phyloP scores from a whole-genome alignment of 495 filamentous ascomycete species.

The Aspergillus incahuasiensis region DNA sequence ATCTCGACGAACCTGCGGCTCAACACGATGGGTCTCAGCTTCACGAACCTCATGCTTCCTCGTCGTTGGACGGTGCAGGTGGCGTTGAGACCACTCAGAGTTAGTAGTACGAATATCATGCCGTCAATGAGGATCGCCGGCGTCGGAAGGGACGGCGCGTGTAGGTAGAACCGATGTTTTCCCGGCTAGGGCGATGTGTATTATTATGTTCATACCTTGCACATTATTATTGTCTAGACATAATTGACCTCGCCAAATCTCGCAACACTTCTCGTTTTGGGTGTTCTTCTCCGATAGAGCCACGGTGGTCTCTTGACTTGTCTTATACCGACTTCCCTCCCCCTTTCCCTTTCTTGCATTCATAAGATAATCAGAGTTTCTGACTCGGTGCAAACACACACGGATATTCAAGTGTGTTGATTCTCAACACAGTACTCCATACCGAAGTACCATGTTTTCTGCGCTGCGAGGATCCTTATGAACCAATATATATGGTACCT shows the following conservation, averaged over 20 bases:
- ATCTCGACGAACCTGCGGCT: constrained; percentile 8
- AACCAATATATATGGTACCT: not conserved
- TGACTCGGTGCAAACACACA: too few species aligned
- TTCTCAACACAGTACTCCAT: too few species aligned
- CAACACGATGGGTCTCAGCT: not conserved
- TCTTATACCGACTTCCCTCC: not conserved
- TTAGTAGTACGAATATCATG: not conserved
- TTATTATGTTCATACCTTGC: not conserved
- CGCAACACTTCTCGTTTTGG: too few species aligned
- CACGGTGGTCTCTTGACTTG: not conserved
- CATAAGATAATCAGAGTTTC: too few species aligned
- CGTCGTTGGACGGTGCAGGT: not conserved
- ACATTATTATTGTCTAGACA: not conserved
- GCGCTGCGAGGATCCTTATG: too few species aligned
- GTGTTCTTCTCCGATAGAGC: not conserved
- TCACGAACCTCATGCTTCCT: not conserved
- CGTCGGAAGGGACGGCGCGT: not conserved
- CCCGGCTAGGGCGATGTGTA: not conserved
- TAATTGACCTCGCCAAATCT: too few species aligned
- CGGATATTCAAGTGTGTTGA: too few species aligned
- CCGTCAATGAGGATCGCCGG: not conserved
- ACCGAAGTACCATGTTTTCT: too few species aligned
- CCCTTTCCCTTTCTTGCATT: too few species aligned
- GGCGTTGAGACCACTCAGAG: not conserved
- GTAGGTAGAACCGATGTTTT: not conserved